Evolutionary conservation across 1,139 yeast species (phyloP).

Genomic region (Magnusiomyces fungicola): DNA sequence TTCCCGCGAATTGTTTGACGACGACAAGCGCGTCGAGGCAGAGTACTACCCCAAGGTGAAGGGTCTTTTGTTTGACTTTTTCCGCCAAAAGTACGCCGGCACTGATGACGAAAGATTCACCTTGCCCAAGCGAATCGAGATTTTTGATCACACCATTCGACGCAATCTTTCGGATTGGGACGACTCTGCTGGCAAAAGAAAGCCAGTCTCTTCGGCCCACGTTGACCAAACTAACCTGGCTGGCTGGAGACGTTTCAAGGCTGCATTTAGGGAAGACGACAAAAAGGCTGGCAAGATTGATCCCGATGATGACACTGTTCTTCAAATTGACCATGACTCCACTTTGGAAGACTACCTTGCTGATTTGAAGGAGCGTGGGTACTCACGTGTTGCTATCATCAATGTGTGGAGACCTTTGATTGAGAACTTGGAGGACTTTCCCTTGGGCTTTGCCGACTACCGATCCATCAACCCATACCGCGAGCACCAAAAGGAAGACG

Average conservation of each 20-base stretch:
- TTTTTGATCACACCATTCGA: slow-evolving; percentile 25
- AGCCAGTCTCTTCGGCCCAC: slow-evolving; percentile 22
- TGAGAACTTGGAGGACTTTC: slow-evolving; percentile 19
- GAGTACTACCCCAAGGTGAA: slow-evolving; percentile 21
- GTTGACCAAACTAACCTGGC: slow-evolving; percentile 25
- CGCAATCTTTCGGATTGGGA: slow-evolving; percentile 11
- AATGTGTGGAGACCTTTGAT: slow-evolving; percentile 26
- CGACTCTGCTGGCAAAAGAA: slow-evolving; percentile 16
- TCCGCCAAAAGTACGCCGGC: slow-evolving; percentile 9
- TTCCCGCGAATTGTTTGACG: slow-evolving; percentile 15
- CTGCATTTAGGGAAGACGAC: slow-evolving; percentile 21
- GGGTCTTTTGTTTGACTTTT: slow-evolving; percentile 10
- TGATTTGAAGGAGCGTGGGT: too few species aligned
- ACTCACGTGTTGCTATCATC: slow-evolving; percentile 21
- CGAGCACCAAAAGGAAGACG: too few species aligned
- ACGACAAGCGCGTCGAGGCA: slow-evolving; percentile 17
- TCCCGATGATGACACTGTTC: slow-evolving; percentile 17
- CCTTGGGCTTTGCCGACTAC: slow-evolving; percentile 24
- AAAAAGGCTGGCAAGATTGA: too few species aligned
- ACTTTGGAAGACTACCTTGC: too few species aligned
- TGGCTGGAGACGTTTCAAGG: slow-evolving; percentile 19
- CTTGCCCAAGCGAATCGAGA: slow-evolving; percentile 16
- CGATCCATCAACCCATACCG: slow-evolving; percentile 10
- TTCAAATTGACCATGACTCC: too few species aligned
- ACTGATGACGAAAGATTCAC: not conserved